Base-by-base conservation (phyloP, 345 rosid genomes). In the Citrus hindsii region DNA sequence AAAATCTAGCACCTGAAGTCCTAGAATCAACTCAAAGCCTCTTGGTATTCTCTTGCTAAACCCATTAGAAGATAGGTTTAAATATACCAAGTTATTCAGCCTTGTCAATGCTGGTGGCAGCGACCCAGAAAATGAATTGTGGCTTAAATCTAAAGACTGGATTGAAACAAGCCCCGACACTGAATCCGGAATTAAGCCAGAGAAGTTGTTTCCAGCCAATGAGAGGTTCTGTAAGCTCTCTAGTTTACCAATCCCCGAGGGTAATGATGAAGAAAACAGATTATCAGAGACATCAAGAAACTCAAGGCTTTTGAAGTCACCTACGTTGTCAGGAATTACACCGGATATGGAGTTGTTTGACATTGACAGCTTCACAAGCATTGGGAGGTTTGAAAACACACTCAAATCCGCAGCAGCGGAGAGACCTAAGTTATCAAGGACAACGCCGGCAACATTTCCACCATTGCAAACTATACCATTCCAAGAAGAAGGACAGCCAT, bases 401-500 rank as follows among this genome's bases (percentile, higher is more conserved):
- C 94, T 89, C 84, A 96, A 79, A 82, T 94, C 98, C n/a, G 73
- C 97, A 74, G 89, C 91, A 74, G 95, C 94, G 33, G 98, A 85
- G 28, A 96, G 87, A 61, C 89, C 90, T 77, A 96, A 81, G 81
- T 91, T 92, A 73, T 92, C 92, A 30, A 96, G 92, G 77, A 94
- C 89, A 80, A 96, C 89, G 62, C 87, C 98, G 73, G 99, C 99
- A 53, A 96, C 94, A 85, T 91, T 92, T 40, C 89, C 97, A 18
- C 91, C 95, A 77, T 92, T 96, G 79, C 99, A 96, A 48, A 96
- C 89, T 12, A 96, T 86, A 16, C 99, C 99, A 82, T 96, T 94
- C 99, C 99, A 96, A 0, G 97, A 90, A 76, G 99, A 84, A 82
- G 99, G 99, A 68, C 99, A 96, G 25, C 99, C 99, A 80, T 94